Evolutionary conservation across 2,329 filamentous ascomycete species (phyloP), one percentile per base, ranked within the genome.

Genomic region (Macrophomina pseudophaseolina): DNA sequence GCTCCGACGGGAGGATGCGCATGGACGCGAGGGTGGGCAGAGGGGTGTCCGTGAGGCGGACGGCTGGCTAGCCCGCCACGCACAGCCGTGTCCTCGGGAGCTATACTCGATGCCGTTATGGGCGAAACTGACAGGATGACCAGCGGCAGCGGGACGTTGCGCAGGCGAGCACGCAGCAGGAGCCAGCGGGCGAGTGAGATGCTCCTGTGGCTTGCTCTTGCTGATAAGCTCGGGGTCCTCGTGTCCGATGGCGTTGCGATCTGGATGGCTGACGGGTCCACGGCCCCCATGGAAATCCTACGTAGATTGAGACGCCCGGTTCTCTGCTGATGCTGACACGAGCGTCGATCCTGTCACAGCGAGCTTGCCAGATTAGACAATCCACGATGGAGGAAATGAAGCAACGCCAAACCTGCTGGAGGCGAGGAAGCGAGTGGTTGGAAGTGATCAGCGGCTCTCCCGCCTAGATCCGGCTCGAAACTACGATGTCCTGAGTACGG

Each of bases 181-280:
- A 48, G 58, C 58, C 58, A 62, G 58, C 44, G 58, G 32, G 44
- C 58, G 44, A 44, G 58, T 62, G 44, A 49, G 58, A 62, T 62
- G 9, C 30, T 49, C 40, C 23, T 16, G 58, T 62, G 58, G 58
- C 58, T 62, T 62, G 42, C 30, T 38, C 42, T 23, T 23, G 58
- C 58, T 62, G 58, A 62, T 62, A 62, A 49, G 58, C 44, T 62
- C 42, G 30, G n/a, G 28, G n/a, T 62, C 32, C 32, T 48, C 23
- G 40, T 32, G 56, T 46, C 56, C 38, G 23, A 9, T 11, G 30
- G 42, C 58, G 30, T 42, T 62, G 30, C 42, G n/a, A 62, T 40
- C 42, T 44, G 58, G 42, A 62, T 23, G 42, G 40, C 54, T 48
- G 33, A 35, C 42, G 53, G 40, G 38, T 16, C n/a, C 23, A 38